Base-by-base conservation (phyloP, 2,329 filamentous ascomycete species). In the Cercospora zeae-maydis region DNA sequence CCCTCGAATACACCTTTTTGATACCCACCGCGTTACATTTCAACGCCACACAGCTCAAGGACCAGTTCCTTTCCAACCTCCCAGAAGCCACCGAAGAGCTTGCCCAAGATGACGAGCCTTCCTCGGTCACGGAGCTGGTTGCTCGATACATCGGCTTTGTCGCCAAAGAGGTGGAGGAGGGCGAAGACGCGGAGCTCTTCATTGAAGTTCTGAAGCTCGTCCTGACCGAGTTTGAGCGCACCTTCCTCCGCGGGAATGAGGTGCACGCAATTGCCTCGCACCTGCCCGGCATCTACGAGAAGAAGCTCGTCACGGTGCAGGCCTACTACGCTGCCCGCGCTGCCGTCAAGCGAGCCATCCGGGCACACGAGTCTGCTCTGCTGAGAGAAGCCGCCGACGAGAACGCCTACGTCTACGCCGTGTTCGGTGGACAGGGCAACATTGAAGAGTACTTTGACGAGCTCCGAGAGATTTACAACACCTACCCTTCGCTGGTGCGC, bases 361-460 rank as follows among this genome's bases (percentile, higher is more conserved):
- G 92, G 79, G 86, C 91, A 30, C 93, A 99, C 76, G 91, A 96
- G 75, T 98, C 96, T 42, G 96, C 95, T 36, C 84, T 99, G 52
- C 86, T 97, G 74, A 86, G 95, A 70, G 93, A 95, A 56, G 92
- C 92, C 9, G 88, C 90, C 52, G 93, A 97, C 66, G 88, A 86
- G 66, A 87, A 88, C 61, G 93, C 93, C 59, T 88, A 86, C 71
- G 86, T 99, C 64, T 99, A 96, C 81, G 93, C 88, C 68, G 92
- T 99, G 66, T 96, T 98, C 70, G 95, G 95, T 64, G 95, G 95
- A 6, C 95, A 99, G 77, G 95, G 95, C 71, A 99, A 99, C 78
- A 98, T 99, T 67, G 93, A 99, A 79, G 96, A 99, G 80, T 99
- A 99, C 80, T 99, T 99, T 73, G 93, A 99, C 70, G 95, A 99